Evolutionary conservation across 768 basidiomycete genomes (phyloP).

Genomic region (Leccinellum luteum): DNA sequence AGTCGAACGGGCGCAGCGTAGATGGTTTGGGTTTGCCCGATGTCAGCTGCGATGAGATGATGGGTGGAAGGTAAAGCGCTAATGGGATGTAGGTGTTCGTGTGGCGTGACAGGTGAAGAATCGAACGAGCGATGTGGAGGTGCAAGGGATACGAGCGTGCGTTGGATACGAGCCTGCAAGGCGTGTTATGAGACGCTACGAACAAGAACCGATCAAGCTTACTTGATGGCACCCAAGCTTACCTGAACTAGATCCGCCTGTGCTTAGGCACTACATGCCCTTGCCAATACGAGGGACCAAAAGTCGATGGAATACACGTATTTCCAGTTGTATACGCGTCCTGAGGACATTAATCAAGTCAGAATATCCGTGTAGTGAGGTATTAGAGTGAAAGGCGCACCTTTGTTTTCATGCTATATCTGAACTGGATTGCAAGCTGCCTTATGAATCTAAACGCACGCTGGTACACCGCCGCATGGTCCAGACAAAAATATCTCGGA

Average conservation of each 20-base stretch:
- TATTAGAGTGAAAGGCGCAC: constrained; percentile 35
- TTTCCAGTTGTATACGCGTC: constrained; percentile 99
- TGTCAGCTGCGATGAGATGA: constrained; percentile 72
- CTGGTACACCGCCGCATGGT: constrained; percentile 76
- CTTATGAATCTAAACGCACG: constrained; percentile 96
- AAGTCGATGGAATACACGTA: constrained; percentile 95
- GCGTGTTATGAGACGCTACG: neutral
- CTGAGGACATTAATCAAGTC: constrained; percentile 35
- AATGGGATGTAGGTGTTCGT: constrained; percentile 87
- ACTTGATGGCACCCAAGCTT: constrained; percentile 90
- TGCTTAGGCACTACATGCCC: constrained; percentile 66
- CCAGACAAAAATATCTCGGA: constrained; percentile 85
- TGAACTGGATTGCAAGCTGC: constrained; percentile 87
- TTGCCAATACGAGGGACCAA: constrained; percentile 86
- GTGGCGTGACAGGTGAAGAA: constrained; percentile 80
- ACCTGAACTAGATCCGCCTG: constrained; percentile 83
- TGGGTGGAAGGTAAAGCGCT: constrained; percentile 81
- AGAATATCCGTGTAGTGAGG: constrained; percentile 4
- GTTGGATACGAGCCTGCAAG: constrained; percentile 78
- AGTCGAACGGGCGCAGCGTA: constrained; percentile 84
- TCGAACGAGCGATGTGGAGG: constrained; percentile 85
- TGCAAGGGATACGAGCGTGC: constrained; percentile 94
- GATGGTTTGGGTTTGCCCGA: constrained; percentile 76
- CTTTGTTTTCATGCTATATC: constrained; percentile 92
- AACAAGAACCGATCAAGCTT: constrained; percentile 24